phyloP scores from a whole-genome alignment of 345 rosid species.

The Sapria himalayana region DNA sequence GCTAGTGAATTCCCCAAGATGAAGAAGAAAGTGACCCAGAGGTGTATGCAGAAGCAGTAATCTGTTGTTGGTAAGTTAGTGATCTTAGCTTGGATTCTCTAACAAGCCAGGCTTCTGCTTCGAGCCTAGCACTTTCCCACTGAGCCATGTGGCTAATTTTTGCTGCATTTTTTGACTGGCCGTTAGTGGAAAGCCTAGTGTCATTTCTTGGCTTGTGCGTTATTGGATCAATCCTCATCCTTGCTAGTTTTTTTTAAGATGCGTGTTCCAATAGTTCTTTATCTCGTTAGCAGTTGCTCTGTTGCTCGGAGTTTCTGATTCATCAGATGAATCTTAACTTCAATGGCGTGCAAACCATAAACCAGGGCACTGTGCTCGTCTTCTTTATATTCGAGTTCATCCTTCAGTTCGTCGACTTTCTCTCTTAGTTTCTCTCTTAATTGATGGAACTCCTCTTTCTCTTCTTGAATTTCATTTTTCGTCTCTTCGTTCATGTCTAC shows the following conservation, averaged over 20 bases:
- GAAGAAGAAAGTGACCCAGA: too few species aligned
- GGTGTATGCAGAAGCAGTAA: too few species aligned
- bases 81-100: constrained; percentile 17
- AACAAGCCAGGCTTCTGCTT: constrained; percentile 62
- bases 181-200: background rate
- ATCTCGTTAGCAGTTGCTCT: constrained; percentile 39
- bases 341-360: constrained; percentile 37
- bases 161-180: constrained; percentile 20
- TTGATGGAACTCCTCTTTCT: constrained; percentile 20
- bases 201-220: constrained; percentile 7
- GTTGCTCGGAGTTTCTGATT: constrained; percentile 87
- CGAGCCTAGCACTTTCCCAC: constrained; percentile 85
- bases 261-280: constrained; percentile 11
- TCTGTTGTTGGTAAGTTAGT: background rate
- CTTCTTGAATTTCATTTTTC: constrained; percentile 30
- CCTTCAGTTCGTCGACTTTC: constrained; percentile 36
- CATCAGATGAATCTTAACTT: constrained; percentile 66
- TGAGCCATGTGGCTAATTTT: constrained; percentile 83
- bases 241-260: constrained; percentile 6
- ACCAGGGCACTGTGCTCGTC: constrained; percentile 40
- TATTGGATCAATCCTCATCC: constrained; percentile 9
- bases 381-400: constrained; percentile 52
- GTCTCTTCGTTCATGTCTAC: constrained; percentile 17
- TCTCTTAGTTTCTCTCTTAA: constrained; percentile 32
- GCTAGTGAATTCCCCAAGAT: too few species aligned